These are phyloP conservation scores for Chernovozyma aurita DNA, from an alignment of 1,139 yeast genomes.

Conservation along the genomic window DNA sequence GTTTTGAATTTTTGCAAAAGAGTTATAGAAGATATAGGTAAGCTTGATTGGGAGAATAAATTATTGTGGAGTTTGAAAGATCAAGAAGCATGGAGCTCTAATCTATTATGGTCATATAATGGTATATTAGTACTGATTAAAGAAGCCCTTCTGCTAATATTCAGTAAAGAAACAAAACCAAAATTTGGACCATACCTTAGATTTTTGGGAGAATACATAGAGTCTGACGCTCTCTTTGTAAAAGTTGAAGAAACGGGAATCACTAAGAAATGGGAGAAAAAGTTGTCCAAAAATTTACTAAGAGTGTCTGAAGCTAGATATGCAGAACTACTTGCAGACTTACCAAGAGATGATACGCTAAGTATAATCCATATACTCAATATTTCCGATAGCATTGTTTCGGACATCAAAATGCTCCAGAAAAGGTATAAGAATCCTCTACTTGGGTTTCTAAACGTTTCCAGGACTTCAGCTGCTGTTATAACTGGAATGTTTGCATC, in stretches of 20 bases:
- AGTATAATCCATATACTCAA: conserved; percentile 55
- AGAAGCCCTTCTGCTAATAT: conserved; percentile 41
- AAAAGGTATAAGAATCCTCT: conserved; percentile 60
- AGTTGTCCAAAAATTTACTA: conserved; percentile 44
- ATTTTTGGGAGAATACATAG: conserved; percentile 50
- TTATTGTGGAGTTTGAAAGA: conserved; percentile 46
- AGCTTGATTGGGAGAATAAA: conserved; percentile 32
- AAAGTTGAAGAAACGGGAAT: conserved; percentile 34
- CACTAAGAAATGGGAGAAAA: conserved; percentile 48
- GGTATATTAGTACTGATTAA: conserved; percentile 46
- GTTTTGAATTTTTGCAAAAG: conserved; percentile 27
- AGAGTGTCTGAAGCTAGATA: conserved; percentile 57
- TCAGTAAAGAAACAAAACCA: conserved; percentile 49
- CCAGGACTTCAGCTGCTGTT: conserved; percentile 52
- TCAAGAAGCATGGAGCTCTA: conserved; percentile 48
- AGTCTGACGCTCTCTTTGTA: conserved; percentile 42
- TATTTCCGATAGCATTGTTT: conserved; percentile 53
- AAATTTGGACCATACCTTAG: conserved; percentile 53
- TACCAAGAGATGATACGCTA: conserved; percentile 64
- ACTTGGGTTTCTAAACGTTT: conserved; percentile 52
- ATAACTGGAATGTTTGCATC: conserved; percentile 59
- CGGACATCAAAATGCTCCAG: conserved; percentile 49
- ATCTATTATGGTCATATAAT: conserved; percentile 45
- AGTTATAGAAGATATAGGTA: conserved; percentile 28
- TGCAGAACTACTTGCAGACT: conserved; percentile 48